phyloP scores from a whole-genome alignment of 2,329 filamentous ascomycete species.

The Elsinoe arachidis region DNA sequence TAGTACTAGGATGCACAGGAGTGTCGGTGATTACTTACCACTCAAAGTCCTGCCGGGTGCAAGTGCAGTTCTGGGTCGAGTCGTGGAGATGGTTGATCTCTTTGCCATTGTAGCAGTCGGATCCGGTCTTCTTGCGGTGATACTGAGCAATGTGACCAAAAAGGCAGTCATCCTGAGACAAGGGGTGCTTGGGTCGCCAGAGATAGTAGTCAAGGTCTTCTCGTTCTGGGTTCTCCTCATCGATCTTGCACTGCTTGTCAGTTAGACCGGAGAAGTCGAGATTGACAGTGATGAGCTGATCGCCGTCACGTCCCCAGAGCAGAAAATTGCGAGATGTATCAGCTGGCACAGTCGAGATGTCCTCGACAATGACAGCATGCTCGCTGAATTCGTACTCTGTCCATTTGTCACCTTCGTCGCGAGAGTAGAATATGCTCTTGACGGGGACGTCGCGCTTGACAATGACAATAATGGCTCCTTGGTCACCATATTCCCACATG shows the following conservation, averaged over 20 bases:
- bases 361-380: slow-evolving; percentile 58
- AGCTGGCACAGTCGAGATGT: slow-evolving; percentile 80
- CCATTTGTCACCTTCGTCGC: slow-evolving; percentile 78
- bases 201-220: slow-evolving; percentile 65
- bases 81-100: slow-evolving; percentile 60
- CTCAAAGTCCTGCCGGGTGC: slow-evolving; percentile 80
- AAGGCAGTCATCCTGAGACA: slow-evolving; percentile 69
- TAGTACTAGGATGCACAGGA: neutral
- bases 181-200: slow-evolving; percentile 80
- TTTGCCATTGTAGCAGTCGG: slow-evolving; percentile 73
- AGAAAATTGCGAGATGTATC: slow-evolving; percentile 88
- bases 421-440: slow-evolving; percentile 62
- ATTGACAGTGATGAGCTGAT: slow-evolving; percentile 64
- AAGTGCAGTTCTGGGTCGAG: slow-evolving; percentile 67
- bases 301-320: slow-evolving; percentile 64
- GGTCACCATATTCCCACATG: slow-evolving; percentile 92
- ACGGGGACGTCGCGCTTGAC: slow-evolving; percentile 63
- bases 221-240: slow-evolving; percentile 51
- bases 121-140: slow-evolving; percentile 75
- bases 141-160: slow-evolving; percentile 89
- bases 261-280: slow-evolving; percentile 81
- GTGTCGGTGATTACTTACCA: slow-evolving; percentile 52
- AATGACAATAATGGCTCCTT: slow-evolving; percentile 85
- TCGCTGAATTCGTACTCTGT: slow-evolving; percentile 62
- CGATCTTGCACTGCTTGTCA: slow-evolving; percentile 58